A percentile compares a stretch with the other conserved stretches of the same genome.
These are phyloP conservation scores for Phytophthora europaea DNA, from an alignment of 352 stramenopile species.

Conservation along the genomic window DNA sequence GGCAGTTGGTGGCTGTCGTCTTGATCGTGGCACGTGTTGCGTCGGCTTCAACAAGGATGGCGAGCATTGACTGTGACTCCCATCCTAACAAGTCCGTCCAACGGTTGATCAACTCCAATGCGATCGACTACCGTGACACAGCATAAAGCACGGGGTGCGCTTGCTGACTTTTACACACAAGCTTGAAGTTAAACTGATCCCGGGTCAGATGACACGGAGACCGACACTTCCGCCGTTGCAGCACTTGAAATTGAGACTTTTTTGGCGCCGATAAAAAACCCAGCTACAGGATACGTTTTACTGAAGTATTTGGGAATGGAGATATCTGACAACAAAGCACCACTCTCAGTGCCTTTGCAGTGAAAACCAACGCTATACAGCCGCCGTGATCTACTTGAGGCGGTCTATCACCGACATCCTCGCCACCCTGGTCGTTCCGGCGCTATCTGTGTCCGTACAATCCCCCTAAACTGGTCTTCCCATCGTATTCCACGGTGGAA, in stretches of 20 bases:
- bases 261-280: not conserved
- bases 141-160: conserved; percentile 22
- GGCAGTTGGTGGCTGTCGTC: not conserved
- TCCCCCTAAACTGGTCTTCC: conserved; percentile 2
- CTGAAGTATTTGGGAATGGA: too few species aligned
- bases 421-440: conserved; percentile 3
- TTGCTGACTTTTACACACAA: conserved; percentile 17
- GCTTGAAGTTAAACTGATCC: conserved; percentile 29
- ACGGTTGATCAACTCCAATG: not conserved
- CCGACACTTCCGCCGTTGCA: conserved; percentile 4
- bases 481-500: conserved; percentile 10
- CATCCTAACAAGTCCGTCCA: not conserved
- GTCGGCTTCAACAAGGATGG: conserved; percentile 24
- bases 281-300: not conserved
- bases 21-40: conserved; percentile 9
- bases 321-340: too few species aligned
- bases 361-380: too few species aligned
- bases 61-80: conserved; percentile 1
- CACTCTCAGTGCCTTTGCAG: too few species aligned
- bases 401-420: not conserved
- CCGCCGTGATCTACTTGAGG: not conserved
- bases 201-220: not conserved
- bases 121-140: conserved; percentile 26
- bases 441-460: conserved; percentile 3
- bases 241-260: too few species aligned